Conservation (phyloP, 257 asterid genomes). For the Fraxinus anomala region DNA sequence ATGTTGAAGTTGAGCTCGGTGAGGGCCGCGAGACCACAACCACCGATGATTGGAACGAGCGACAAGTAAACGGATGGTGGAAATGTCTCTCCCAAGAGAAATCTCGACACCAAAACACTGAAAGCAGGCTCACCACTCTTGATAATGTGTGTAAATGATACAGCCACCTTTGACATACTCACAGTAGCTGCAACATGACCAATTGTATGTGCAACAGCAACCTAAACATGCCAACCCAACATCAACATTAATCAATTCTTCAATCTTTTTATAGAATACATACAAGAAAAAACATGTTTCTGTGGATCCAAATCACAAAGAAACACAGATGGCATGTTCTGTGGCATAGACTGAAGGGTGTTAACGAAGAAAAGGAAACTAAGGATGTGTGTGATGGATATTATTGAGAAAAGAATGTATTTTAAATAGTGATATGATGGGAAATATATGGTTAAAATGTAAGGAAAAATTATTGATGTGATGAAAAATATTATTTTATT, state of each 20-base stretch:
- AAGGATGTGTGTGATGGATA: no score
- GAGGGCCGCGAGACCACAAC: conserved; percentile 84
- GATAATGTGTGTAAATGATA: conserved; percentile 93
- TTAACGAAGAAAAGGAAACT: background rate
- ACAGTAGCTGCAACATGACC: conserved; percentile 99
- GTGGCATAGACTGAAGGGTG: background rate
- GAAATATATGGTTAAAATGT: no score
- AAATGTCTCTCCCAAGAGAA: conserved; percentile 79
- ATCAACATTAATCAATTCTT: conserved; percentile 18
- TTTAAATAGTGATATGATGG: no score
- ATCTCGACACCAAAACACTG: conserved; percentile 83
- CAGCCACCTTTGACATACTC: conserved; percentile 99
- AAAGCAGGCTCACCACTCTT: conserved; percentile 98
- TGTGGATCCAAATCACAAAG: background rate
- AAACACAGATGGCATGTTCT: conserved; percentile 23
- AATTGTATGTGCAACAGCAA: conserved; percentile 95
- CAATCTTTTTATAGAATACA: conserved; percentile 1
- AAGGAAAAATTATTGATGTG: no score
- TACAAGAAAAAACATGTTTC: no score
- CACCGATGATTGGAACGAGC: conserved; percentile 85
- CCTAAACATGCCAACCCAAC: conserved; percentile 45
- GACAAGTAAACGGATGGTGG: conserved; percentile 78
- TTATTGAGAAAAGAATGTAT: no score
- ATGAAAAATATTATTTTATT: no score
- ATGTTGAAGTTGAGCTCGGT: conserved; percentile 94